Base-by-base conservation (phyloP, 148 eudicot genomes). In the Rhododendron williamsianum region DNA sequence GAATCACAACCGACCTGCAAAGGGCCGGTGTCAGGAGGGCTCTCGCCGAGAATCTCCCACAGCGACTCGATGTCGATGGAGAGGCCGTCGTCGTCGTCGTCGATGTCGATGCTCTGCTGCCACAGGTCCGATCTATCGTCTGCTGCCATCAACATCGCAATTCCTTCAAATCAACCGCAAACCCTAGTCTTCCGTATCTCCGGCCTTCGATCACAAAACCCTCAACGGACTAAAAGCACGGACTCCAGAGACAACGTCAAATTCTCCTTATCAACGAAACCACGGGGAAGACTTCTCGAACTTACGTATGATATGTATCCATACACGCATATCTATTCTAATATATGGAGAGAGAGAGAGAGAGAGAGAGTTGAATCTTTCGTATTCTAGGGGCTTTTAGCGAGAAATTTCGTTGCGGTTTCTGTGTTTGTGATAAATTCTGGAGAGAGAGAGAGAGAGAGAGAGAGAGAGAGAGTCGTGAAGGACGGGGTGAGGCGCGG, bases 51-150 rank as follows among this genome's bases (percentile, higher is more conserved):
- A 23, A 91, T 88, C 1, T 89, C 78, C 79, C 84, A 87, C 16
- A 93, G 81, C 46, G 82, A 80, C 2, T 93, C 87, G 8, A 88
- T 9, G 87, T 91, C 93, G 4, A 93, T 88, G 8, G 86, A 84
- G 19, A 88, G 80, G 71, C 83, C 49, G 3, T 11, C 43, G 15
- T 48, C 86, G 41, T 84, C 88, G 21, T 63, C 88, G 9, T 33
- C 76, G 76, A 1, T 18, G 7, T 6, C 82, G 3, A 6, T 27
- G 33, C 33, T 69, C 49, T 46, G 49, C 49, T 19, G 15, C 30
- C 72, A 80, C 25, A 18, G 13, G 36, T 78, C 81, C 51, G 78
- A 81, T 25, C 78, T 65, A 27, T 88, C 74, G 41, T 88, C 85
- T 11, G 36, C 76, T 71, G 88, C 87, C 86, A 86, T 88, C 89